Conservation (phyloP, 805 yeast species). For the Maudiozyma barnettii region DNA sequence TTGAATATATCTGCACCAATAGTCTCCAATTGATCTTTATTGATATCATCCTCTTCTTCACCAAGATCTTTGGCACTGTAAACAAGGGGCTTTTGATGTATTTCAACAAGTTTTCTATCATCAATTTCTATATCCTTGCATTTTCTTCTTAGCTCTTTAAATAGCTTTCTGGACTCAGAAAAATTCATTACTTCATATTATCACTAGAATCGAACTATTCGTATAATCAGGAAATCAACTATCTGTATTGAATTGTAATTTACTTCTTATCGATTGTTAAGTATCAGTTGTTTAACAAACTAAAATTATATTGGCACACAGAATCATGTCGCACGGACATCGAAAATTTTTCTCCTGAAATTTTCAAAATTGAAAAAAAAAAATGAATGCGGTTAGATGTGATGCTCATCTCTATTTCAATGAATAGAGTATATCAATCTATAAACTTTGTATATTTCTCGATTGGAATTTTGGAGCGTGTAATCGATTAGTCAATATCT, state of each 20-base stretch:
- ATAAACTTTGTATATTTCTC: background rate
- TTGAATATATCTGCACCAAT: background rate
- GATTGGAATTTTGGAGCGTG: too few species aligned
- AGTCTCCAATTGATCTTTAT: background rate
- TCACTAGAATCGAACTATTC: too few species aligned
- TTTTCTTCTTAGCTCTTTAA: slow-evolving; percentile 13
- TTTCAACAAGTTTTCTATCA: slow-evolving; percentile 17
- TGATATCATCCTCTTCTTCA: slow-evolving; percentile 2
- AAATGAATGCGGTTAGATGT: background rate
- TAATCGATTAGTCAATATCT: too few species aligned
- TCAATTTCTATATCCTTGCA: slow-evolving; percentile 13
- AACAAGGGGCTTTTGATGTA: slow-evolving; percentile 18
- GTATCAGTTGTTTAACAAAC: background rate
- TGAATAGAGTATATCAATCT: background rate
- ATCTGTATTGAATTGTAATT: too few species aligned
- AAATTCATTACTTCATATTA: slow-evolving; percentile 1
- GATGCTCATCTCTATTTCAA: slow-evolving; percentile 3
- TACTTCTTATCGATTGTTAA: background rate
- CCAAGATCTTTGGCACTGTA: slow-evolving; percentile 15
- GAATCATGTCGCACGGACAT: slow-evolving; percentile 5
- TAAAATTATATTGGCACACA: background rate
- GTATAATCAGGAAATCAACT: too few species aligned
- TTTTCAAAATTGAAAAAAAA: background rate
- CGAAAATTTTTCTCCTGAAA: slow-evolving; percentile 6
- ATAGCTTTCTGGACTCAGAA: background rate